Conservation (phyloP, 23 red algal genomes). For the Gracilaria domingensis region DNA sequence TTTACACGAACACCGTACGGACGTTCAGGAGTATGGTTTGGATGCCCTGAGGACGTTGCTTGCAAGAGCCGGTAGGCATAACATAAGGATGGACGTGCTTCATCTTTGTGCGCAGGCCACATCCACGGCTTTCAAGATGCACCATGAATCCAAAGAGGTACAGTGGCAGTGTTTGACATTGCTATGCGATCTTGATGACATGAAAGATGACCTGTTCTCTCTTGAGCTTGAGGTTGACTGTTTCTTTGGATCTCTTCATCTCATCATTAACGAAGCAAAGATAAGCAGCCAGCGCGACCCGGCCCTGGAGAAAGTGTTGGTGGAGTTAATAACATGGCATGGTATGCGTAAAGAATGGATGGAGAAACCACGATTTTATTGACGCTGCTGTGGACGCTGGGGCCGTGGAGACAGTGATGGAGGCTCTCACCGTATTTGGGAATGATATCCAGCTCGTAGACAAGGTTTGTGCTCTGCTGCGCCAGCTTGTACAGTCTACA, state of each 20-base stretch:
- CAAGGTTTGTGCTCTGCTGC: constrained; percentile 58
- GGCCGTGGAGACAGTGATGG: constrained; percentile 54
- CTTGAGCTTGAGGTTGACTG: constrained; percentile 58
- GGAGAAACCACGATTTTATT: constrained; percentile 31
- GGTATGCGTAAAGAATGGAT: constrained; percentile 26
- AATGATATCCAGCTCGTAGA: constrained; percentile 41
- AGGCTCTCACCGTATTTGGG: constrained; percentile 56
- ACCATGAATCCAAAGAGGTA: constrained; percentile 65
- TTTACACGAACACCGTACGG: constrained; percentile 57
- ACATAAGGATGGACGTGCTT: constrained; percentile 29
- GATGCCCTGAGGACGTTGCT: constrained; percentile 69
- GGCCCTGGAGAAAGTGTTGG: constrained; percentile 23
- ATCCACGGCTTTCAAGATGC: constrained; percentile 64
- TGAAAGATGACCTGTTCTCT: constrained; percentile 48
- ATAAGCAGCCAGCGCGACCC: constrained; percentile 12
- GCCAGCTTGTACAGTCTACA: constrained; percentile 35
- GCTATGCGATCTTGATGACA: constrained; percentile 59
- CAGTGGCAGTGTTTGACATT: constrained; percentile 72
- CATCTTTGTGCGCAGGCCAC: constrained; percentile 34
- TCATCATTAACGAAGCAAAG: constrained; percentile 45
- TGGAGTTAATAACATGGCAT: constrained; percentile 50
- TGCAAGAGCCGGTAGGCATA: constrained; percentile 22
- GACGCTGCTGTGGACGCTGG: constrained; percentile 65
- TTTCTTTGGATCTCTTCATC: constrained; percentile 58
- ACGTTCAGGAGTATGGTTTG: constrained; percentile 61